These are phyloP conservation scores for Tylopilus intermedius DNA, from an alignment of 768 basidiomycete species.

Conservation along the genomic window DNA sequence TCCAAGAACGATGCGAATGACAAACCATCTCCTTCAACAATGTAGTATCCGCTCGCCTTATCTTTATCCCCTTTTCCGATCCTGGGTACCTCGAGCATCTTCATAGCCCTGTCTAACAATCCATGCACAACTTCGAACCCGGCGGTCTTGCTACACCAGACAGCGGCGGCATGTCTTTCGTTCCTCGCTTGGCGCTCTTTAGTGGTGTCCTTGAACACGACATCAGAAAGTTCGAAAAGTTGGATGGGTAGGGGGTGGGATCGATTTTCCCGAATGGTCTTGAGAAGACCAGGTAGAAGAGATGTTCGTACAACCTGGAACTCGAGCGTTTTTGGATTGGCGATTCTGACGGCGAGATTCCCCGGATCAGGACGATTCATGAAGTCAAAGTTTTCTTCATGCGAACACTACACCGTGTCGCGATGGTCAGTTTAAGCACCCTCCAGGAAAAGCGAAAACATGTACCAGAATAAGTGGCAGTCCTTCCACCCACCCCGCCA, in stretches of 20 bases:
- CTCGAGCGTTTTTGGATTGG: conserved; percentile 95
- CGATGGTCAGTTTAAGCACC: conserved; percentile 1
- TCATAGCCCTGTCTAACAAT: conserved; percentile 90
- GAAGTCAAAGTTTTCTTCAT: conserved; percentile 96
- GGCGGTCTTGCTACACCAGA: conserved; percentile 96
- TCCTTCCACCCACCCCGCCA: conserved; percentile 95
- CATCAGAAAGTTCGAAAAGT: conserved; percentile 91
- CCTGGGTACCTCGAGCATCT: conserved; percentile 86
- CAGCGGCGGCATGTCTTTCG: conserved; percentile 78
- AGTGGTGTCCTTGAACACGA: conserved; percentile 79
- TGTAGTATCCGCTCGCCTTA: conserved; percentile 80
- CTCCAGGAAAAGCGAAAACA: not conserved
- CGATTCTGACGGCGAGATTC: conserved; percentile 79
- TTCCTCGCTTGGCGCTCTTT: conserved; percentile 85
- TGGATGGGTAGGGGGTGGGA: conserved; percentile 88
- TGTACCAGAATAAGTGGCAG: conserved; percentile 86
- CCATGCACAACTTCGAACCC: conserved; percentile 98
- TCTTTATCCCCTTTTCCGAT: conserved; percentile 54
- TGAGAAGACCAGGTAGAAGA: conserved; percentile 90
- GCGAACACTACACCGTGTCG: conserved; percentile 69
- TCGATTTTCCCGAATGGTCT: conserved; percentile 94
- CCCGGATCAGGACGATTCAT: conserved; percentile 84
- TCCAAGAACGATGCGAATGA: conserved; percentile 1
- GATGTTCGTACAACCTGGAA: conserved; percentile 98
- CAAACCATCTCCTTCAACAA: conserved; percentile 80